Evolutionary conservation across 345 rosid species (phyloP).

Genomic region (Moringa oleifera): DNA sequence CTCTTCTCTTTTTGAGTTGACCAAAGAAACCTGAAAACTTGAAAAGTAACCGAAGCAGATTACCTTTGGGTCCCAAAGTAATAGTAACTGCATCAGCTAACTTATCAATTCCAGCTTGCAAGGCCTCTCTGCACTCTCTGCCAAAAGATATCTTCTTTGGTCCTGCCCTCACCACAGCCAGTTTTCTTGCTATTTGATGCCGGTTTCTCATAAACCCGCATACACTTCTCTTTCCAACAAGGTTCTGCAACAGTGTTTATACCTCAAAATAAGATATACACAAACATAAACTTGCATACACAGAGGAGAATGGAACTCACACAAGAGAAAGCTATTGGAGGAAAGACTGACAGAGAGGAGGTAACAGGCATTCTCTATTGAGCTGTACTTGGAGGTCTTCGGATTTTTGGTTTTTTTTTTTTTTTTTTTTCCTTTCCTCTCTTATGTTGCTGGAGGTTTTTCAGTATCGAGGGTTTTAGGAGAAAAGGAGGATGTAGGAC

Average conservation of each 20-base stretch:
- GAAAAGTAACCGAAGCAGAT: neutral
- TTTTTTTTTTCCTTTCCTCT: too few species aligned
- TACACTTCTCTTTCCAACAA: conserved; percentile 22
- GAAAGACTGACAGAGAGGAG: conserved; percentile 8
- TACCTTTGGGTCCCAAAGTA: conserved; percentile 82
- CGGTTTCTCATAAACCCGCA: conserved; percentile 21
- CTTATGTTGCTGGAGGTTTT: too few species aligned
- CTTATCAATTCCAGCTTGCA: conserved; percentile 82
- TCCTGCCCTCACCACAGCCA: conserved; percentile 59
- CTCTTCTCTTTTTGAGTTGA: too few species aligned
- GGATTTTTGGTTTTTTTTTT: too few species aligned
- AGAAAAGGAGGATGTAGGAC: too few species aligned
- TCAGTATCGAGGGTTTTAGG: too few species aligned
- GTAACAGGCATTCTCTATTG: conserved; percentile 1
- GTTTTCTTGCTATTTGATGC: conserved; percentile 22
- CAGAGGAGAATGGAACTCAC: neutral
- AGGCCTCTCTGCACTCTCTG: conserved; percentile 58
- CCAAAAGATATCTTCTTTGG: conserved; percentile 67
- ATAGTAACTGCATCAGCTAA: conserved; percentile 85
- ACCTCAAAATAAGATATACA: neutral
- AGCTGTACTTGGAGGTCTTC: too few species aligned
- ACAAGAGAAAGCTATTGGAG: conserved; percentile 12
- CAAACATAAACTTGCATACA: neutral
- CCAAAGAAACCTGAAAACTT: neutral
- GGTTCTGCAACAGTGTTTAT: conserved; percentile 27